Conservation (phyloP, 768 basidiomycete species). For the Pleurotus tuber-regium region DNA sequence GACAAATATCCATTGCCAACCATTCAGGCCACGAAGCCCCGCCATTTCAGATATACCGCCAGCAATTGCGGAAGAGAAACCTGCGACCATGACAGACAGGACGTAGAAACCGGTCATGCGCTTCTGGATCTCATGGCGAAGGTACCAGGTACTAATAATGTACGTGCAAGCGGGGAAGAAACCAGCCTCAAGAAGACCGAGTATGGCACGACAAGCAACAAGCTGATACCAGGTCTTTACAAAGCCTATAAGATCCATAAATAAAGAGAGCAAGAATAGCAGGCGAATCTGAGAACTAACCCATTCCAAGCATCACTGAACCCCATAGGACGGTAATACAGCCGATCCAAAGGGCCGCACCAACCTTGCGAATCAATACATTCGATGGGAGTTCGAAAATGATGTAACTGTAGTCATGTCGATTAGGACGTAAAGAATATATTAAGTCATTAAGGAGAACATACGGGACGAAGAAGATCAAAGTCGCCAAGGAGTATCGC, state of each 20-base stretch:
- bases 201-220: constrained; percentile 42
- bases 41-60: constrained; percentile 20
- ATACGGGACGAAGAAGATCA: constrained; percentile 44
- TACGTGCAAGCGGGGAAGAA: constrained; percentile 44
- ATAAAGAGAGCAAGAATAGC: not conserved
- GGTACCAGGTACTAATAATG: constrained; percentile 24
- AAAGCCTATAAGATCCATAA: constrained; percentile 25
- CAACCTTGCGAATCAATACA: constrained; percentile 38
- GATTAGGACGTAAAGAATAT: not conserved
- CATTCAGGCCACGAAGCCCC: constrained; percentile 23
- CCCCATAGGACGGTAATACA: constrained; percentile 41
- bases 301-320: constrained; percentile 40
- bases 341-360: constrained; percentile 42
- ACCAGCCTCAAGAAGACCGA: constrained; percentile 75
- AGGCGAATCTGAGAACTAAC: not conserved
- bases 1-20: constrained; percentile 38
- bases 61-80: constrained; percentile 26
- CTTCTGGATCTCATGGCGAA: constrained; percentile 22
- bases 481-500: constrained; percentile 40
- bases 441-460: constrained; percentile 33
- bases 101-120: constrained; percentile 22
- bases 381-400: constrained; percentile 45
- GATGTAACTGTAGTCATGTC: constrained; percentile 5
- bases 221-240: constrained; percentile 38
- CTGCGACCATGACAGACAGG: constrained; percentile 17